Evolutionary conservation across 225 moss, liverwort and hornwort genomes (phyloP).

Genomic region (Asterella californica): DNA sequence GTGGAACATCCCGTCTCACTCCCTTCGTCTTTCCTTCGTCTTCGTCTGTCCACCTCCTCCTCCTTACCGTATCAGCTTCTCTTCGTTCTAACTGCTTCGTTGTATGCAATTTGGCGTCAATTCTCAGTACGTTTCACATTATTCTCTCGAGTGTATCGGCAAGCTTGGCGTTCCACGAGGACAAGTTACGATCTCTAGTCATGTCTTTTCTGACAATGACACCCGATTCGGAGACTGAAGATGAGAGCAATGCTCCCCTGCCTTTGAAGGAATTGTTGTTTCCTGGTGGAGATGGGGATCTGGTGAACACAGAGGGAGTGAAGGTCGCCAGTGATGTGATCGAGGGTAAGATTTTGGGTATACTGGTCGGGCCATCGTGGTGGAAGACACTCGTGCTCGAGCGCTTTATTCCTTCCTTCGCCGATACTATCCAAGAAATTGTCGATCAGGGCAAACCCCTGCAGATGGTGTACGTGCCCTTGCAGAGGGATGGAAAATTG

Average conservation of each 20-base stretch:
- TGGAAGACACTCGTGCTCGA: slow-evolving; percentile 10
- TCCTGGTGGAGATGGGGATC: slow-evolving; percentile 14
- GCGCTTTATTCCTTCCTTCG: background rate
- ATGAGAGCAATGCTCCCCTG: background rate
- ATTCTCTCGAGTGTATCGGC: no score
- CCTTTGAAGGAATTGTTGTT: slow-evolving; percentile 19
- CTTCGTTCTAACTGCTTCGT: no score
- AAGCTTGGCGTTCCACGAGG: background rate
- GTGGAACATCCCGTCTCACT: no score
- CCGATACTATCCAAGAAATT: slow-evolving; percentile 8
- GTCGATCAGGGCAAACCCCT: slow-evolving; percentile 9
- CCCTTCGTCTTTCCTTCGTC: no score
- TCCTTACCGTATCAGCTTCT: no score
- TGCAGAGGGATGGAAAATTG: background rate
- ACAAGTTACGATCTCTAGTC: background rate
- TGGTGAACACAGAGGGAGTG: slow-evolving; percentile 14
- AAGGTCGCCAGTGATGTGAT: slow-evolving; percentile 12
- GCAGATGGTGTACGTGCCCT: slow-evolving; percentile 16
- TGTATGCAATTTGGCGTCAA: no score
- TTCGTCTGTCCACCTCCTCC: no score
- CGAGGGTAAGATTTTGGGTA: slow-evolving; percentile 19
- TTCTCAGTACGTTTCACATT: no score
- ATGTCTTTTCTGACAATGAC: background rate
- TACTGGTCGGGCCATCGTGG: slow-evolving; percentile 25
- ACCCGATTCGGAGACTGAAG: background rate